Evolutionary conservation across 139 green algal species (phyloP).

Genomic region (Coelastrella sp.): DNA sequence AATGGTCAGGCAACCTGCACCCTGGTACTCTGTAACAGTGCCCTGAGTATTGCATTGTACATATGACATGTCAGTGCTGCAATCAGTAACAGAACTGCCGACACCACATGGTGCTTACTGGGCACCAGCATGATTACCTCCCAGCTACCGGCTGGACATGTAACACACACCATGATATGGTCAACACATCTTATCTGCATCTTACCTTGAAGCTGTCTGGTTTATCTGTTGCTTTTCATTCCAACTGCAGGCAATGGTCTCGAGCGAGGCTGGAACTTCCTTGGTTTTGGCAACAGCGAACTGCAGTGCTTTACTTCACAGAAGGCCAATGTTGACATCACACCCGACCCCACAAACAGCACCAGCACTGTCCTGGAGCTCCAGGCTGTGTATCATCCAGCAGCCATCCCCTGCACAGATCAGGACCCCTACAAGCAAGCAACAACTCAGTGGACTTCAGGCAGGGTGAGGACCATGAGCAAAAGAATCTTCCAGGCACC

Average conservation of each 20-base stretch:
- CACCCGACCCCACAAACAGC: not conserved
- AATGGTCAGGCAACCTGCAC: too few species aligned
- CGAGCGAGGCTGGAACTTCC: constrained; percentile 24
- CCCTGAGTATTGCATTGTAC: too few species aligned
- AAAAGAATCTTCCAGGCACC: constrained; percentile 16
- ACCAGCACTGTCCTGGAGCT: not conserved
- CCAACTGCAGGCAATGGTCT: not conserved
- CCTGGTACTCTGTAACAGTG: too few species aligned
- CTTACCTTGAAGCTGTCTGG: too few species aligned
- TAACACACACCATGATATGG: too few species aligned
- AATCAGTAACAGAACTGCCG: too few species aligned
- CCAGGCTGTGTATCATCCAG: constrained; percentile 4
- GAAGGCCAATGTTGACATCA: not conserved
- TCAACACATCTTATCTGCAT: too few species aligned
- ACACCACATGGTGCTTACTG: too few species aligned
- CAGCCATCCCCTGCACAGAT: not conserved
- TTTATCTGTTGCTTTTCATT: not conserved
- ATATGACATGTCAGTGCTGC: too few species aligned
- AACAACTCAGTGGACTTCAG: constrained; percentile 13
- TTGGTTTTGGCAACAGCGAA: constrained; percentile 9
- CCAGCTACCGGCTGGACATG: too few species aligned
- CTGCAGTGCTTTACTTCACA: constrained; percentile 30
- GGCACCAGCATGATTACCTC: too few species aligned
- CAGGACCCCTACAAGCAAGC: not conserved
- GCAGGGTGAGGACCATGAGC: constrained; percentile 3